Evolutionary conservation across 2,329 filamentous ascomycete genomes (phyloP), one percentile per base, ranked within the genome.

Genomic region (Kalaharituber pfeilii): DNA sequence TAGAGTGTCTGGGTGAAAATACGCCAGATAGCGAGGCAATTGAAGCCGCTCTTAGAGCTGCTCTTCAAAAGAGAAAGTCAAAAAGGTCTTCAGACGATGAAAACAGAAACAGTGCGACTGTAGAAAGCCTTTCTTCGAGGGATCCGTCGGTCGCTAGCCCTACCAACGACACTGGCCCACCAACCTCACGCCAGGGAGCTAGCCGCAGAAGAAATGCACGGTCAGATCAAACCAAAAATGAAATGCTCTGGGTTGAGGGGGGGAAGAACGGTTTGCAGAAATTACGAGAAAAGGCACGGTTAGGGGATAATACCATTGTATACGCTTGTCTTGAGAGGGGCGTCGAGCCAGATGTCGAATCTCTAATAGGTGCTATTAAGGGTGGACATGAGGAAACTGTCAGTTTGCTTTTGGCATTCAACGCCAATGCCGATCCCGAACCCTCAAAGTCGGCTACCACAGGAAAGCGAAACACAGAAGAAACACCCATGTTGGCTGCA

Each of bases 401-500:
- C 57, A 85, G 88, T 64, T 76, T 94, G 26, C 69, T 87, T 50
- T 68, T 86, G 42, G 82, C 81, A 7, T 71, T 86, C 60, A 82
- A 82, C 2, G 76, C 76, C 11, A 77, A 78, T 52, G 68, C 71
- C 33, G 68, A 71, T 53, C 75, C 77, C 18, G 74, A 82, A 62
- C 74, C 77, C 6, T 58, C 57, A 27, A 49, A 55, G 20, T 53
- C 57, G 18, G 53, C 56, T 13, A 53, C 57, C 44, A 60, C 63
- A 47, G 56, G 59, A 18, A 57, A 57, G 50, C 59, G 54, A 42
- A 69, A 75, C 42, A 87, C 91, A 55, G 81, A 84, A 64, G 83
- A 88, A 51, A 96, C 89, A 1, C 91, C 91, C 1, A 93, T 98
- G 73, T 76, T 95, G 33, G 87, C 88, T 56, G 88, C 91, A 1